A percentile compares a stretch with the other conserved stretches of the same genome.
phyloP scores from a whole-genome alignment of 2,329 filamentous ascomycete genomes.

The Paraphaeosphaeria minitans region DNA sequence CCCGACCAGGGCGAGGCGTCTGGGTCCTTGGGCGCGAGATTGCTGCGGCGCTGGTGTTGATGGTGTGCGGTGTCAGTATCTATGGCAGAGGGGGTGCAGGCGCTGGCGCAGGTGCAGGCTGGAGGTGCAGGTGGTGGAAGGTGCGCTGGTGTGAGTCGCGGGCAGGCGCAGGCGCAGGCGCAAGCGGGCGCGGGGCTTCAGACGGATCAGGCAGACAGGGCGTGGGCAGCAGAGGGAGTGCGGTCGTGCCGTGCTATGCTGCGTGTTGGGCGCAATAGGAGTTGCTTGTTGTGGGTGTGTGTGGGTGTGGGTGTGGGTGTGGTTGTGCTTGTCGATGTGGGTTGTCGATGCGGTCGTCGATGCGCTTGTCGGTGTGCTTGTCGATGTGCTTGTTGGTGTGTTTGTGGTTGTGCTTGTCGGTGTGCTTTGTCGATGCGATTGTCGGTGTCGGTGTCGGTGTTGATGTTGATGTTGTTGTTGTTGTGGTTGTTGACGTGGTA shows the following conservation, averaged over 20 bases:
- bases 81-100: too few species aligned
- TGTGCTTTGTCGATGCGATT: too few species aligned
- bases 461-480: too few species aligned
- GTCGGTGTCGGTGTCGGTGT: too few species aligned
- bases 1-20: conserved; percentile 28
- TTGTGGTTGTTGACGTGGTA: conserved; percentile 1
- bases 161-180: conserved; percentile 8
- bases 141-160: not conserved
- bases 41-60: conserved; percentile 1
- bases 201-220: conserved; percentile 6
- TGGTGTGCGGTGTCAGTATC: not conserved
- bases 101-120: too few species aligned
- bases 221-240: not conserved
- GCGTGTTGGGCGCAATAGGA: not conserved
- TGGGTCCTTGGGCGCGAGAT: not conserved
- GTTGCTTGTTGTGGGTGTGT: not conserved
- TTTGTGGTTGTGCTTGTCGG: too few species aligned
- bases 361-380: conserved; percentile 1
- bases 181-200: conserved; percentile 8
- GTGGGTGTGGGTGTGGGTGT: too few species aligned
- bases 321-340: not conserved
- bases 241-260: not conserved
- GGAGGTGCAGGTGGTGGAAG: not conserved
- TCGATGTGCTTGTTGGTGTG: conserved; percentile 2
- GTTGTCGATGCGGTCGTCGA: too few species aligned